Evolutionary conservation across 2,329 filamentous ascomycete species (phyloP).

Genomic region (Pseudopithomyces maydicus): DNA sequence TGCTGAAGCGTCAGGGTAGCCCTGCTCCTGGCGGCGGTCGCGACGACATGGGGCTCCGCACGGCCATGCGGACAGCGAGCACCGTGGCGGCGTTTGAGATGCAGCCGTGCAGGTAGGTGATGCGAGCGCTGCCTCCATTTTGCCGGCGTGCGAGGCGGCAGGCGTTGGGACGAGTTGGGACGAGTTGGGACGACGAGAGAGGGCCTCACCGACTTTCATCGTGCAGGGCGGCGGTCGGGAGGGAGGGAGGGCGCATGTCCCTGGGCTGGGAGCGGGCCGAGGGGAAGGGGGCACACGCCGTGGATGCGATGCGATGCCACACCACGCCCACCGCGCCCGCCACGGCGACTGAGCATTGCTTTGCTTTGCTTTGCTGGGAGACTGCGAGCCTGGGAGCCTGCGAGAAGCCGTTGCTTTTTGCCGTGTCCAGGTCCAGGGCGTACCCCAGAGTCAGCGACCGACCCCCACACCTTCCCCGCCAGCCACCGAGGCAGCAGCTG

Average conservation of each 20-base stretch:
- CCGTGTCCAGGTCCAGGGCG: background rate
- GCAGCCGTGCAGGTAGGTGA: background rate
- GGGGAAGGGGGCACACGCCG: background rate
- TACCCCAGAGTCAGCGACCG: background rate
- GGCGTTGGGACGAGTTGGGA: background rate
- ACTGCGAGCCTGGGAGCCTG: too few species aligned
- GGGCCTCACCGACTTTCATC: conserved; percentile 2
- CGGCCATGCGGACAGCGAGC: conserved; percentile 19
- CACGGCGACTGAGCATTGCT: background rate
- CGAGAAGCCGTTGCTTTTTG: conserved; percentile 3
- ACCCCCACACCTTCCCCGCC: conserved; percentile 6
- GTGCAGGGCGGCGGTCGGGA: background rate
- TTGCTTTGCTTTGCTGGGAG: background rate
- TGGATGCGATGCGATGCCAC: background rate
- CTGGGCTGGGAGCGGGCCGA: background rate
- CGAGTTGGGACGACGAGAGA: background rate
- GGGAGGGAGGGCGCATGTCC: background rate
- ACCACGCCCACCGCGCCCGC: too few species aligned
- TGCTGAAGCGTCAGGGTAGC: conserved; percentile 27
- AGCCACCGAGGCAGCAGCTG: too few species aligned
- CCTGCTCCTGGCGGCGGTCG: conserved; percentile 15
- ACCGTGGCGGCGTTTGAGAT: conserved; percentile 15
- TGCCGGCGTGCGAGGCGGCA: conserved; percentile 2
- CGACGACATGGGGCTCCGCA: conserved; percentile 24
- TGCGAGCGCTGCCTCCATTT: background rate